phyloP scores from a whole-genome alignment of 2,329 filamentous ascomycete genomes.

The Ophiostoma pallidulum region DNA sequence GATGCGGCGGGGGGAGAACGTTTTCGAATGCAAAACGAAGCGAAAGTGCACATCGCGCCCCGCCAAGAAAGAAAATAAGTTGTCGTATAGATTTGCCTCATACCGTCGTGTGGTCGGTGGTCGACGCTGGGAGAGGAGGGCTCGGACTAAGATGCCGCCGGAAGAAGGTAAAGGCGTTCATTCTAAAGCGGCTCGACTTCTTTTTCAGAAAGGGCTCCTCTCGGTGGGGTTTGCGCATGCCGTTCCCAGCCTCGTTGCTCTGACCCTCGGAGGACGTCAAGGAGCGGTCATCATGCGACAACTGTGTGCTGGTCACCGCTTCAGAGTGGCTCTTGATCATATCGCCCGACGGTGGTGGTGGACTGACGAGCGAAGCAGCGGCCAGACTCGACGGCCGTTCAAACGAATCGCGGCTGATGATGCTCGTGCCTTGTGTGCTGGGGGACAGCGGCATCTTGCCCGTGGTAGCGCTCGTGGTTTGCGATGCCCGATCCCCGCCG shows the following conservation, averaged over 20 bases:
- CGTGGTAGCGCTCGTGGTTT: conserved; percentile 53
- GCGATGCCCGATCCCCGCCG: conserved; percentile 52
- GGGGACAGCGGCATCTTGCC: conserved; percentile 56
- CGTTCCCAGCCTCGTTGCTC: conserved; percentile 35
- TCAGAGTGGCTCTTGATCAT: conserved; percentile 22
- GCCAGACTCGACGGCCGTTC: conserved; percentile 39
- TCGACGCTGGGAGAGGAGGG: conserved; percentile 24
- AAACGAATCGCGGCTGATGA: conserved; percentile 50
- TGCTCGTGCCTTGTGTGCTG: conserved; percentile 56
- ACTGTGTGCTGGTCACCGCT: conserved; percentile 19
- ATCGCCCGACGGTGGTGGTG: conserved; percentile 25
- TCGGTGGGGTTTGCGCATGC: conserved; percentile 14
- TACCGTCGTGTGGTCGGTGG: conserved; percentile 12
- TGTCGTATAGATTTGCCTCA: not conserved
- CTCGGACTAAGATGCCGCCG: conserved; percentile 40
- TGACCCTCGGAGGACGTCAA: conserved; percentile 19
- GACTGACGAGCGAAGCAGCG: conserved; percentile 24
- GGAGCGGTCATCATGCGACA: conserved; percentile 27
- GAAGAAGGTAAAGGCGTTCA: conserved; percentile 51
- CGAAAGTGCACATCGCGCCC: not conserved
- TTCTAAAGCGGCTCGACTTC: conserved; percentile 53
- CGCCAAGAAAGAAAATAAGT: not conserved
- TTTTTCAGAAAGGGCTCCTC: conserved; percentile 47
- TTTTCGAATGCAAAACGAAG: no score
- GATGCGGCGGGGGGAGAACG: no score